Conservation (phyloP, 129 eudicot genomes). For the Flaveria robusta region DNA sequence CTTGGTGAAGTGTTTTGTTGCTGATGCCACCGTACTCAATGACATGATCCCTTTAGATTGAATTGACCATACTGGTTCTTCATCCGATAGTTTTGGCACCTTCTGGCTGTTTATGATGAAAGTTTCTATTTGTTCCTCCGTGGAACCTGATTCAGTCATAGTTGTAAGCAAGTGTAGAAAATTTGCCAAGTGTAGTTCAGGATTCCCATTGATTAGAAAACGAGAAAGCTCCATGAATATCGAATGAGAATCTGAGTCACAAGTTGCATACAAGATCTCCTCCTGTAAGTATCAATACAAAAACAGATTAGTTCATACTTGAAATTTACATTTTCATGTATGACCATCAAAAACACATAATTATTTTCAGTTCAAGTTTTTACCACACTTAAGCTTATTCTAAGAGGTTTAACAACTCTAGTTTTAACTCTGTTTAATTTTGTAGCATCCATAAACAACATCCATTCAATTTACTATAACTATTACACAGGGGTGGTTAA, state of each 20-base stretch:
- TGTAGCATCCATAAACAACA: background rate
- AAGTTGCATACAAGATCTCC: conserved; percentile 47
- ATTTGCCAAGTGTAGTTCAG: conserved; percentile 69
- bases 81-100: conserved; percentile 56
- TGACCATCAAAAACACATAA: background rate
- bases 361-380: background rate
- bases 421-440: background rate
- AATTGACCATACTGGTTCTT: conserved; percentile 65
- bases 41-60: conserved; percentile 19
- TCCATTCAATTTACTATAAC: background rate
- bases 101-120: conserved; percentile 70
- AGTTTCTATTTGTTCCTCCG: conserved; percentile 60
- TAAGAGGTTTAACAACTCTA: background rate
- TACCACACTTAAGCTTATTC: background rate
- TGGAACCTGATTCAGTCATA: conserved; percentile 73
- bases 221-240: conserved; percentile 73
- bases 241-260: conserved; percentile 61
- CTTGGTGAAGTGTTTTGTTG: conserved; percentile 12
- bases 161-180: conserved; percentile 76
- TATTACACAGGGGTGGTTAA: background rate
- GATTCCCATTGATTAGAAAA: conserved; percentile 48
- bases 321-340: background rate
- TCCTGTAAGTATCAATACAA: conserved; percentile 24
- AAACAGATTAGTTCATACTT: background rate
- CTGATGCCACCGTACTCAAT: conserved; percentile 19